Base-by-base conservation (phyloP, 805 yeast genomes). In the Metahyphopichia silvanorum region DNA sequence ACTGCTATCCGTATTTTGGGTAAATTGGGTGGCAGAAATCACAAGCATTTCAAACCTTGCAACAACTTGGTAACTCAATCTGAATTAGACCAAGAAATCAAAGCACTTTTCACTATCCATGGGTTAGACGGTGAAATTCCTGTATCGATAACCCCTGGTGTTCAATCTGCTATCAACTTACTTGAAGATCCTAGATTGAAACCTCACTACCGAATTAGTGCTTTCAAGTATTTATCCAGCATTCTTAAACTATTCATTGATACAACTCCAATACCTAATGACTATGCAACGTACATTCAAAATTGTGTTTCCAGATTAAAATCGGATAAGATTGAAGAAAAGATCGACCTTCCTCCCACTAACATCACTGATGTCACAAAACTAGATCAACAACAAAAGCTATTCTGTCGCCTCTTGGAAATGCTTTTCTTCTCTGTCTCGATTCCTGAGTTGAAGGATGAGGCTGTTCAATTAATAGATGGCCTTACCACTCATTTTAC, bases 11-110 rank as follows among this genome's bases (percentile, higher is more conserved):
- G 98, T 40, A 87, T 93, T 23, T 65, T 93, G 32, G 98, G 99
- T 31, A 93, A 94, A 53, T 66, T 93, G 12, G 99, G 99, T 23
- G 99, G 99, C 2, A 76, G 98, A 51, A 93, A 93, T 49, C 79
- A 96, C 46, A 79, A 82, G 32, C 86, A 87, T 52, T 71, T 93
- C 47, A 78, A 77, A 35, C 83, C 94, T 2, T 87, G 89, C 24
- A 63, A 74, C 26, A 82, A 84, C 35, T 63, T 93, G 44, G 65
- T 69, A 29, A 60, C 76, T 1, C 72, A 71, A 38, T 66, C 75
- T 1, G 66, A 66, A 14, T 49, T 76, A n/a, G 81, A 82, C 36
- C 86, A 83, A 46, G 85, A 85, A 39, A 65, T 86, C 6, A 67
- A 76, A 12, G 88, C 91, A 0, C 55, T 77, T 32, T 77, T 91